Evolutionary conservation across 2,329 filamentous ascomycete species (phyloP).

Genomic region (Endoconidiophora polonica): DNA sequence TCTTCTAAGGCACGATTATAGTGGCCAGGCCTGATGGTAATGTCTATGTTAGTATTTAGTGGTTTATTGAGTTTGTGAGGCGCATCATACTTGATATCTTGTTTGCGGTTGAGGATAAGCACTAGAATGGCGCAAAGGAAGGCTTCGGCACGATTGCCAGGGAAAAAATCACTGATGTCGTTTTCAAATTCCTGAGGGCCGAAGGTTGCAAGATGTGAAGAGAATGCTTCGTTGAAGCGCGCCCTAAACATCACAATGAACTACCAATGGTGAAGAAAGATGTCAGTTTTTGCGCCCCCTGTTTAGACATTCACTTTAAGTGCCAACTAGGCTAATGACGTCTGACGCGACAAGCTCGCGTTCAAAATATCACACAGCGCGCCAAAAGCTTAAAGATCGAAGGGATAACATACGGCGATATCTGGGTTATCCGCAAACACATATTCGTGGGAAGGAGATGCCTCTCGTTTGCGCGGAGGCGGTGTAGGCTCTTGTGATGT

Average conservation of each 20-base stretch:
- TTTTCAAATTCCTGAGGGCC: conserved; percentile 90
- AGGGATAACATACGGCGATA: conserved; percentile 58
- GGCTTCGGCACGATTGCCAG: conserved; percentile 71
- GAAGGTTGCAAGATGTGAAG: conserved; percentile 72
- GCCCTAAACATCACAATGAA: conserved; percentile 97
- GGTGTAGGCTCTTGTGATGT: conserved; percentile 43
- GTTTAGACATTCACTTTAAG: neutral
- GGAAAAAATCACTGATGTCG: conserved; percentile 60
- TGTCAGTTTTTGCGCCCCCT: conserved; percentile 18
- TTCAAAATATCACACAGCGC: conserved; percentile 23
- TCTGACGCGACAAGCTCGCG: conserved; percentile 35
- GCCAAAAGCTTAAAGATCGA: conserved; percentile 10
- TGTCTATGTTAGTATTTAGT: neutral
- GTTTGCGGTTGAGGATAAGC: conserved; percentile 87
- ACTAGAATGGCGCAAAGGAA: conserved; percentile 80
- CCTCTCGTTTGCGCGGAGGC: conserved; percentile 59
- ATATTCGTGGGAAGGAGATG: conserved; percentile 81
- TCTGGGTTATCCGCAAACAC: conserved; percentile 79
- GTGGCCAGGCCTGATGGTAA: conserved; percentile 57
- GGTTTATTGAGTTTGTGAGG: neutral
- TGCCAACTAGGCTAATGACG: conserved; percentile 16
- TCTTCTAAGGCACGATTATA: conserved; percentile 90
- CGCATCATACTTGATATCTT: conserved; percentile 78
- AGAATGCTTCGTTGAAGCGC: conserved; percentile 79
- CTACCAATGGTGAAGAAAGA: conserved; percentile 29